phyloP scores from a whole-genome alignment of 1,284 basidiomycete genomes.

The Microbotryum saponariae region DNA sequence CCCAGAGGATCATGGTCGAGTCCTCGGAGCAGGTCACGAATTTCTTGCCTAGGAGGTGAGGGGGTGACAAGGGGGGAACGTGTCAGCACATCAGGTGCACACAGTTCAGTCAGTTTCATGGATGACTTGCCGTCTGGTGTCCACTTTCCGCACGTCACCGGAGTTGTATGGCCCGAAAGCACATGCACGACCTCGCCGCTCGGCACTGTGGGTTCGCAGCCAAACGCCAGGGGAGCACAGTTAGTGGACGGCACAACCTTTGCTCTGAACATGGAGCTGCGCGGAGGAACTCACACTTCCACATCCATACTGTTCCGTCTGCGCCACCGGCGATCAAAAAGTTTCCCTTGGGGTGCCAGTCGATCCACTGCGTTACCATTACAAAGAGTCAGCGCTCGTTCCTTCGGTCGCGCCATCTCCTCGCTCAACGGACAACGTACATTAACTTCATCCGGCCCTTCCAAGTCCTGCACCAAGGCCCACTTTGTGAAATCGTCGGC shows the following conservation, averaged over 20 bases:
- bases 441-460: constrained; percentile 91
- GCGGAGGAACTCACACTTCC: constrained; percentile 60
- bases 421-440: constrained; percentile 47
- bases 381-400: not conserved
- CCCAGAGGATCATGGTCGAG: constrained; percentile 82
- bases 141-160: constrained; percentile 82
- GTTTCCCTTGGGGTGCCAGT: constrained; percentile 91
- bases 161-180: constrained; percentile 78
- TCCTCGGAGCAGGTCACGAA: constrained; percentile 81
- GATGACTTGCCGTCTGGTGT: constrained; percentile 66
- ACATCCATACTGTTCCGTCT: constrained; percentile 94
- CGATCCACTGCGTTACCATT: constrained; percentile 59
- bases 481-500: constrained; percentile 52
- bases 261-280: too few species aligned
- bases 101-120: too few species aligned
- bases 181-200: constrained; percentile 92
- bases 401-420: not conserved
- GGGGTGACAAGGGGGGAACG: constrained; percentile 9
- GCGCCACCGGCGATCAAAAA: constrained; percentile 87
- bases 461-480: constrained; percentile 82
- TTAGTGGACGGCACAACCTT: too few species aligned
- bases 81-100: too few species aligned
- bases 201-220: constrained; percentile 56
- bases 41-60: constrained; percentile 56
- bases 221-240: constrained; percentile 12